Conservation (phyloP, 345 rosid species). For the Cardamine chenopodiifolia region DNA sequence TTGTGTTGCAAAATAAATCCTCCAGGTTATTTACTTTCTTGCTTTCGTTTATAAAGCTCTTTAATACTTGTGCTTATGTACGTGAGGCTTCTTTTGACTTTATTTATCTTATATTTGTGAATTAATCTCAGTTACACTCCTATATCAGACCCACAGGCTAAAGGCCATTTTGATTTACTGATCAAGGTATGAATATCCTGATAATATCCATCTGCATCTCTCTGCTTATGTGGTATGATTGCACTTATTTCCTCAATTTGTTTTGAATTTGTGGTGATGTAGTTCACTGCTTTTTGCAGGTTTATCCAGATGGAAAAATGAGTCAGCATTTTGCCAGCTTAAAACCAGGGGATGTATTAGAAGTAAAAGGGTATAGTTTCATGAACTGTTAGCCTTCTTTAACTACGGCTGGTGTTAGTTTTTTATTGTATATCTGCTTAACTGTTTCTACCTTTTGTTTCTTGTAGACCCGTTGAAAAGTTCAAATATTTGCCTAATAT, state of each 20-base stretch:
- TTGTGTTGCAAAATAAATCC: neutral
- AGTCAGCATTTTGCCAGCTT: conserved; percentile 95
- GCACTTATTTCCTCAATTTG: neutral
- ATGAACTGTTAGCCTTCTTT: neutral
- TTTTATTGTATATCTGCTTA: conserved; percentile 9
- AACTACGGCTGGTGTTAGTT: conserved; percentile 4
- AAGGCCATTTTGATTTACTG: conserved; percentile 86
- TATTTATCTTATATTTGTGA: conserved; percentile 9
- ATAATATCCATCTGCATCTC: neutral
- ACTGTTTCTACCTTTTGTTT: conserved; percentile 30
- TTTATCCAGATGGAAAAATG: conserved; percentile 97
- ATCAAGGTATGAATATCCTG: conserved; percentile 63
- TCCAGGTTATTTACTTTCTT: neutral
- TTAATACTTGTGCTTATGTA: neutral
- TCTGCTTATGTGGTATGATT: conserved; percentile 12
- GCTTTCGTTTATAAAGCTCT: neutral
- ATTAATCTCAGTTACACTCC: conserved; percentile 75
- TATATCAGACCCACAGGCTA: conserved; percentile 85
- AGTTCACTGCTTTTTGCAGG: conserved; percentile 52
- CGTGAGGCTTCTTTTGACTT: neutral
- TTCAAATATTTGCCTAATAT: conserved; percentile 85
- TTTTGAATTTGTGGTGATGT: conserved; percentile 10
- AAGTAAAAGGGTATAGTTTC: conserved; percentile 80
- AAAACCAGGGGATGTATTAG: conserved; percentile 87
- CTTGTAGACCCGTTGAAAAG: conserved; percentile 89